A percentile compares a stretch with the other conserved stretches of the same genome.
phyloP scores from a whole-genome alignment of 139 green algal species.

The Chlamydomonas schloesseri region DNA sequence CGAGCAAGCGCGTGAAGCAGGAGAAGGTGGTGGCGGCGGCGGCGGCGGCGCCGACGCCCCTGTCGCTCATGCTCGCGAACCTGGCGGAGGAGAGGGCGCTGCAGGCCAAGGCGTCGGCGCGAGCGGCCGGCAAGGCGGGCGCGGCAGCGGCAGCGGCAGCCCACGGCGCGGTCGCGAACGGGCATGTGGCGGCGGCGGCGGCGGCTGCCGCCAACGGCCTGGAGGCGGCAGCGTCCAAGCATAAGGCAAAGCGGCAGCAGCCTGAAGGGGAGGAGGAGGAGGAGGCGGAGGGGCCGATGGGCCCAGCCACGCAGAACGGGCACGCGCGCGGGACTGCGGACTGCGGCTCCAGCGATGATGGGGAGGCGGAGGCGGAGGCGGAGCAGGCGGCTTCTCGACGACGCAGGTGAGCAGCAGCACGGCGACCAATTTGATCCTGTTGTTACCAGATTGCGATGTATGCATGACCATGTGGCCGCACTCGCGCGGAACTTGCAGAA shows the following conservation, averaged over 20 bases:
- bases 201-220: too few species aligned
- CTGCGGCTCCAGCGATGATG: background rate
- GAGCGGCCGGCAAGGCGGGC: background rate
- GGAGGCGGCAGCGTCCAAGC: background rate
- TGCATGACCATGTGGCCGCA: too few species aligned
- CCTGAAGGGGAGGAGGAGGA: background rate
- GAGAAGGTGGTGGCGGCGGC: background rate
- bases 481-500: background rate
- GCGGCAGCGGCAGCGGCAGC: background rate
- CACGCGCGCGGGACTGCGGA: background rate
- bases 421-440: too few species aligned
- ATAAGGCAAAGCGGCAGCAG: background rate
- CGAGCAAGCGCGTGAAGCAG: background rate
- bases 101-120: background rate
- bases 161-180: background rate
- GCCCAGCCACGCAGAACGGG: background rate
- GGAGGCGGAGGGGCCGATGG: background rate
- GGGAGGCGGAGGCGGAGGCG: background rate
- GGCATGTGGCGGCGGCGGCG: background rate
- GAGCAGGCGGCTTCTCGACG: background rate
- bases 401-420: too few species aligned
- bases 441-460: too few species aligned
- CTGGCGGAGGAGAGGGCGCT: background rate
- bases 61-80: conserved; percentile 16
- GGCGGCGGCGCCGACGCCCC: background rate